Base-by-base conservation (phyloP, 176 grass and related monocot species). In the Chloris gayana region DNA sequence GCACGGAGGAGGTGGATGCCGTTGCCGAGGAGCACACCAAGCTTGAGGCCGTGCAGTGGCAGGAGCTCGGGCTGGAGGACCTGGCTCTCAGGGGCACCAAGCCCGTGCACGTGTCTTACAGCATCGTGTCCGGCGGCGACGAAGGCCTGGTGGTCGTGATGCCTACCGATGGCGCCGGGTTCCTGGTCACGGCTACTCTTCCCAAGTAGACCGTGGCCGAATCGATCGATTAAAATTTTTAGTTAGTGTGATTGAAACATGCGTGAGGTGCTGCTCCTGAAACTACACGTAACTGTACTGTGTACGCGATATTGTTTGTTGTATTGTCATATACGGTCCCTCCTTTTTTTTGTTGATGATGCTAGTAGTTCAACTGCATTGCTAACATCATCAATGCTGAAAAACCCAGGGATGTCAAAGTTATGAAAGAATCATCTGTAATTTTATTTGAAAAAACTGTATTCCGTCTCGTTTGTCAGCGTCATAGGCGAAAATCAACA, bases 31-130 rank as follows among this genome's bases (percentile, higher is more conserved):
- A 8, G 13, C 15, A 37, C 54, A 17, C 14, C 53, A 14, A 39
- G 47, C 9, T 84, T 0, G 58, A 76, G 6, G 38, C 54, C 7
- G 85, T 27, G 33, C n/a, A 31, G 33, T 97, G 91, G 94, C 27
- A 75, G 34, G 87, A 92, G 15, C n/a, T 85, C 32, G 94, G 89
- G 14, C 67, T 92, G 29, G 87, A 89, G 71, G 76, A 94, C 74
- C 60, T 91, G 33, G 71, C 64, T 32, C 57, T 97, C 41, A 69
- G 85, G 61, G 91, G 79, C 9, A 35, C 69, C 51, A 90, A 84
- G 68, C 94, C 91, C 12, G 76, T 85, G 57, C 85, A 64, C 75
- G 85, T 82, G 2, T 89, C 91, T 0, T 86, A 82, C 71, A 25
- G 13, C 22, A 44, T 94, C 66, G 60, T 74, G 44, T 45, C 87